Conservation (phyloP, 2,329 filamentous ascomycete genomes). For the Zelopaecilomyces penicillatus region DNA sequence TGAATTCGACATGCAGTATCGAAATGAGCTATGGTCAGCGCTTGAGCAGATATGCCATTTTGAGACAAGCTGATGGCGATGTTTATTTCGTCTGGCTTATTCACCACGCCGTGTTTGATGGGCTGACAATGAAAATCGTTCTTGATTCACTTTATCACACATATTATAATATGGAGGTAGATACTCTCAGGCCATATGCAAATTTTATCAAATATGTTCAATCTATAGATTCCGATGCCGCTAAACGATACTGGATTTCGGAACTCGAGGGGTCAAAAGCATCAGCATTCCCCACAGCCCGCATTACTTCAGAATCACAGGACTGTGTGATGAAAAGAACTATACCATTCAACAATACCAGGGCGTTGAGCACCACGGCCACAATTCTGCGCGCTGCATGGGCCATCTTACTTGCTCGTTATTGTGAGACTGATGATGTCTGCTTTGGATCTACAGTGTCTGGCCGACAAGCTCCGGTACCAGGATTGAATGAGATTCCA, state of each 20-base stretch:
- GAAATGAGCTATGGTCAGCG: constrained; percentile 6
- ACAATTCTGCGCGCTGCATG: constrained; percentile 6
- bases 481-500: not conserved
- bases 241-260: constrained; percentile 8
- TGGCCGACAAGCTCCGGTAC: constrained; percentile 10
- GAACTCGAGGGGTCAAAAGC: constrained; percentile 9
- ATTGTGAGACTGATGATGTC: constrained; percentile 10
- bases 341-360: not conserved
- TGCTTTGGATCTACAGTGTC: constrained; percentile 10
- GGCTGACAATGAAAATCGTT: constrained; percentile 5
- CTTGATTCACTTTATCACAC: constrained; percentile 1
- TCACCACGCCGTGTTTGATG: constrained; percentile 5
- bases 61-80: not conserved
- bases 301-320: not conserved
- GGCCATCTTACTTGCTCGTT: constrained; percentile 4
- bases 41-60: constrained; percentile 3
- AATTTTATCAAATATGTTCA: constrained; percentile 5
- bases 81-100: constrained; percentile 1
- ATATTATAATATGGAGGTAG: not conserved
- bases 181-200: not conserved
- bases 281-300: not conserved
- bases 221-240: not conserved
- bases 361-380: constrained; percentile 1
- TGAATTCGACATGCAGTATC: not conserved
- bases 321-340: not conserved